Evolutionary conservation across 192 early-diverging fungal species (phyloP), one percentile per base, ranked within the genome.

Genomic region (Geranomyces variabilis): DNA sequence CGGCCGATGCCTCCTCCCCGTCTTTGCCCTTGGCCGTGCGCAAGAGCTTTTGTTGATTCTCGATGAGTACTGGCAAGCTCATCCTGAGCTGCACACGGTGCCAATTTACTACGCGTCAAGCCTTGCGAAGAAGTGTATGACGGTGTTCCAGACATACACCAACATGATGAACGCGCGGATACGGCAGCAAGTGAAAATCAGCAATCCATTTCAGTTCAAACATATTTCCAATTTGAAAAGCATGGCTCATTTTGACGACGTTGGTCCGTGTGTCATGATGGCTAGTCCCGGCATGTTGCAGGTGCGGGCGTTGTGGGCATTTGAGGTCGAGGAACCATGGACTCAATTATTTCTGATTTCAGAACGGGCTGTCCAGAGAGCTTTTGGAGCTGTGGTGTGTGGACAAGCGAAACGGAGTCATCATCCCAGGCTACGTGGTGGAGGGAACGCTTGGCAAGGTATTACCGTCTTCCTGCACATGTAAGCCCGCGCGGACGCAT

Each of bases 101-200:
- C 97, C 96, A 0, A 93, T 98, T 43, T 98, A 96, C 74, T 99
- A 96, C 78, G 95, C 95, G 6, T 93, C 91, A 26, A 87, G 90
- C 26, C 80, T 99, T 53, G 97, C 96, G n/a, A 97, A 95, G 70
- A 94, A 92, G 69, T 96, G 96, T 76, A 99, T 96, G 89, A 90
- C 92, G 4, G 91, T 99, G 33, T 99, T 95, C 79, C 90, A 97
- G 75, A 96, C 94, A 10, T 99, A 95, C 75, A 93, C 94, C 70
- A 93, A 98, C 82, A 95, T 96, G 89, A 98, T 99, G 97, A 98
- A 97, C 82, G 85, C 89, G 41, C 86, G 89, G 53, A 98, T 99
- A 77, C 87, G 93, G 49, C 87, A 91, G 73, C 94, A 96, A 78
- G 90, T 93, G 74, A 84, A 74, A 67, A 76, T 71, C 21, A 59